Base-by-base conservation (phyloP, 495 filamentous ascomycete genomes). In the Neurospora sp. region DNA sequence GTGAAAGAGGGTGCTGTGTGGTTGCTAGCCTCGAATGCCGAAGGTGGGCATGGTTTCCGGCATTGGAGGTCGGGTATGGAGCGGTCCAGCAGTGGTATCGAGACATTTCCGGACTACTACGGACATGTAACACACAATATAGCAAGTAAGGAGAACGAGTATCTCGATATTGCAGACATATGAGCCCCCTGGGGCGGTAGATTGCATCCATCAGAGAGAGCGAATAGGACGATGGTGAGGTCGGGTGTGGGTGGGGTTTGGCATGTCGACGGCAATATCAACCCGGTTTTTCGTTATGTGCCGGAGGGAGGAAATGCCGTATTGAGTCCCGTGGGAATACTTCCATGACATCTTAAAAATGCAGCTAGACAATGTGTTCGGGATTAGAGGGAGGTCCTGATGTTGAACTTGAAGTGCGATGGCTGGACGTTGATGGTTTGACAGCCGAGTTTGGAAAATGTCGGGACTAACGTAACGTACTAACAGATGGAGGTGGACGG, bases 151-250 rank as follows among this genome's bases (percentile, higher is more conserved):
- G 12, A 44, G 5, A 3, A n/a, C n/a, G 8, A 16, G 16, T 18
- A n/a, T 8, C 18, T 45, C 18, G 16, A 48, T 20, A 48, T 48
- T 48, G n/a, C 9, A 10, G 18, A 1, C 0, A 48, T 48, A 48
- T 20, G 76, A 70, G 35, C 38, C 41, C 48, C 69, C 70, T 74
- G 70, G 76, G 71, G 70, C 69, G 68, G 38, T 68, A 78, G 72
- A 80, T 77, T 80, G 73, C 69, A 48, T 14, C 70, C 75, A 48
- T 3, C 7, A 20, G 44, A 48, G n/a, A 10, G 44, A 48, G 44
- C 78, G 72, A 77, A 76, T 75, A 71, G 71, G 69, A 31, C 4
- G 10, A 18, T 65, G 12, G 75, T 75, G 71, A 76, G 73, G 71
- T 72, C 72, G 70, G 71, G 44, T 74, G 77, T 77, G 75, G 44